These are phyloP conservation scores for Cymbidium sinense DNA, from an alignment of 106 monocot genomes.

Conservation along the genomic window DNA sequence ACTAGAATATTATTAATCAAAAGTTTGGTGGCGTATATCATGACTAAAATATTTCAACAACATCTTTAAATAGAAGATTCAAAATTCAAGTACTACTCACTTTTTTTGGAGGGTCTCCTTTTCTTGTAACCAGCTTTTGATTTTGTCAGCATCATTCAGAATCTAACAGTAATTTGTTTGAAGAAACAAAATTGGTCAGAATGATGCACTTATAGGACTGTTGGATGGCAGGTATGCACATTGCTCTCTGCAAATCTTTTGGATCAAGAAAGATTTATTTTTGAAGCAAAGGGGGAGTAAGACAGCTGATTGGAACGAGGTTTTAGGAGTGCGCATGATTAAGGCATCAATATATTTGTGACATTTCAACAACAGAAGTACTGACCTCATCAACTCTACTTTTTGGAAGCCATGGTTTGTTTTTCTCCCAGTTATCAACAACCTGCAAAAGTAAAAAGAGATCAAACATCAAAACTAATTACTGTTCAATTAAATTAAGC, in stretches of 20 bases:
- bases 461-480: not conserved
- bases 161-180: conserved; percentile 32
- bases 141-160: conserved; percentile 54
- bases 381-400: conserved; percentile 75
- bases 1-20: not conserved
- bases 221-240: not conserved
- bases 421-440: conserved; percentile 70
- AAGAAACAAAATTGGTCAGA: not conserved
- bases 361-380: not conserved
- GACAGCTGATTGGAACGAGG: no score
- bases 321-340: not conserved
- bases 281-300: not conserved
- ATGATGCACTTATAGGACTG: not conserved
- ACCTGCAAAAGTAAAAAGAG: conserved; percentile 38
- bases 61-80: not conserved
- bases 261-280: not conserved
- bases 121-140: conserved; percentile 76
- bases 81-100: conserved; percentile 27
- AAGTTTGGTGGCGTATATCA: not conserved
- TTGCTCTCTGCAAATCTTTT: not conserved
- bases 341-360: not conserved
- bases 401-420: conserved; percentile 88
- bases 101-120: conserved; percentile 68
- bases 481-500: not conserved
- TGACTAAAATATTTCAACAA: not conserved